Conservation (phyloP, 805 yeast genomes). For the Jamesozyma hellenica region DNA sequence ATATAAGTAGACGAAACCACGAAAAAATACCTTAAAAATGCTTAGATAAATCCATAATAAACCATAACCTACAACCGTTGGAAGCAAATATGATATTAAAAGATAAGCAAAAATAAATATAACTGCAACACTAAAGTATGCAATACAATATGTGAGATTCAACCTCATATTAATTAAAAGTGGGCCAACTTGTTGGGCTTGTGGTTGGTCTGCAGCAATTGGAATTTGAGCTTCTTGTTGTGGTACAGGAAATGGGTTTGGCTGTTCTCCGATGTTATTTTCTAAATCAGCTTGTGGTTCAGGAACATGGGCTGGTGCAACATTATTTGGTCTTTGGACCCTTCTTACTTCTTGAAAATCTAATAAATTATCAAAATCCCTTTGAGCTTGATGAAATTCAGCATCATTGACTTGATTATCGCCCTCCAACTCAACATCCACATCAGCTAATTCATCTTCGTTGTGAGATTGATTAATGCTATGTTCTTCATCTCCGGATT, state of each 20-base stretch:
- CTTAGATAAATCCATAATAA: constrained; percentile 15
- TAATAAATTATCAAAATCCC: constrained; percentile 16
- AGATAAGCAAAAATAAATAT: constrained; percentile 30
- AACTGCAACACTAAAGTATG: constrained; percentile 24
- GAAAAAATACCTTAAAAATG: constrained; percentile 5
- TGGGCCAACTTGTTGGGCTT: constrained; percentile 19
- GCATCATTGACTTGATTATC: constrained; percentile 12
- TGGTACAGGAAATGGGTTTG: background rate
- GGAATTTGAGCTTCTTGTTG: constrained; percentile 3
- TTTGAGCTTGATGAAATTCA: constrained; percentile 18
- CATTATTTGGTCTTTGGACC: background rate
- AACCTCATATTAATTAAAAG: constrained; percentile 20
- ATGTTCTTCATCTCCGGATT: constrained; percentile 8
- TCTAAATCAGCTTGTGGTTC: background rate
- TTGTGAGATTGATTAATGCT: constrained; percentile 7
- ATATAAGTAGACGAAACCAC: constrained; percentile 7
- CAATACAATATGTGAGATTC: constrained; percentile 14
- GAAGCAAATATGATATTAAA: constrained; percentile 37
- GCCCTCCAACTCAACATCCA: background rate
- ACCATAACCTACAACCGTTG: constrained; percentile 37
- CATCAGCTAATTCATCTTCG: constrained; percentile 4
- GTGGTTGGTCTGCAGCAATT: constrained; percentile 5
- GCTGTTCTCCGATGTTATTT: background rate
- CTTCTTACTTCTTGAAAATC: constrained; percentile 9
- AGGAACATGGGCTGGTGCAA: background rate